phyloP scores from a whole-genome alignment of 176 grass and related monocot genomes.

The Lolium perenne region DNA sequence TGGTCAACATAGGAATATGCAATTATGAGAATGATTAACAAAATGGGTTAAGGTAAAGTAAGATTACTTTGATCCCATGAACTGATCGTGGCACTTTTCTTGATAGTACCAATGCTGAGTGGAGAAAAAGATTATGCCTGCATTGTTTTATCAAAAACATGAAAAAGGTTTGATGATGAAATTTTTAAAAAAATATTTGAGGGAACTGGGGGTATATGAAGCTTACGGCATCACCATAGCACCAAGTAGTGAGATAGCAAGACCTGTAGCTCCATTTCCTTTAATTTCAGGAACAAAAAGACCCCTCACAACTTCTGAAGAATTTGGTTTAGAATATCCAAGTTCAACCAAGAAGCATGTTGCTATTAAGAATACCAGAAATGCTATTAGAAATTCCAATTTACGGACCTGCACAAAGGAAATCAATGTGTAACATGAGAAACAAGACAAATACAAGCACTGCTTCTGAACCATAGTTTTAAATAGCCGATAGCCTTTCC shows the following conservation, averaged over 20 bases:
- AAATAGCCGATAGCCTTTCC: no score
- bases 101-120: constrained; percentile 93
- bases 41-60: constrained; percentile 19
- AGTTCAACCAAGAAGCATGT: constrained; percentile 90
- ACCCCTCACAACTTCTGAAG: constrained; percentile 88
- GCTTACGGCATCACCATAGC: constrained; percentile 99
- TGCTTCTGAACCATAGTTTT: not conserved
- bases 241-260: constrained; percentile 94
- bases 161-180: not conserved
- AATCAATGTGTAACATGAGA: constrained; percentile 35
- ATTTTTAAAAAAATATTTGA: not conserved
- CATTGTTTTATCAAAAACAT: constrained; percentile 28
- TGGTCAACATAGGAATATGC: not conserved
- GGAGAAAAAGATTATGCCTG: constrained; percentile 99
- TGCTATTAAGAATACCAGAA: constrained; percentile 88
- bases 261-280: constrained; percentile 92
- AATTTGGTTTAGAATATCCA: constrained; percentile 78
- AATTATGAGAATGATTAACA: constrained; percentile 1
- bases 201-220: constrained; percentile 5
- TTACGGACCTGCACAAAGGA: constrained; percentile 77
- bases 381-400: constrained; percentile 88
- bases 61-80: constrained; percentile 82
- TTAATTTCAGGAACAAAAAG: constrained; percentile 97
- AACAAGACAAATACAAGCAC: not conserved
- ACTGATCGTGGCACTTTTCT: constrained; percentile 94